Percentiles rank a stretch among this genome's conserved stretches.
phyloP scores from a whole-genome alignment of 805 yeast genomes.

The Yarrowia hollandica region DNA sequence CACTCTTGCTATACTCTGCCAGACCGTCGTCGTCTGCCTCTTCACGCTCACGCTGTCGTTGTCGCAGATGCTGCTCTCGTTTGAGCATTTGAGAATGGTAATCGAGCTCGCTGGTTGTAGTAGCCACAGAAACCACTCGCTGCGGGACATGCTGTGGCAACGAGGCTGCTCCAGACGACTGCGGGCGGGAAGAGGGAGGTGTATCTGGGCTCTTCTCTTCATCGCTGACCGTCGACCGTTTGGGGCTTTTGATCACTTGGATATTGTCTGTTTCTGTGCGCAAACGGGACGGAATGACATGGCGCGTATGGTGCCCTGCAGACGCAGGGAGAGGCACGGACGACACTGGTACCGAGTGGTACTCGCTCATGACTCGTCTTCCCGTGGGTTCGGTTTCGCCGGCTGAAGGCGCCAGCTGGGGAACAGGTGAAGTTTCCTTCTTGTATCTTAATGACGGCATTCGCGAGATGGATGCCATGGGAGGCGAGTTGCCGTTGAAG shows the following conservation, averaged over 20 bases:
- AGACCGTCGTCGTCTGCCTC: conserved; percentile 30
- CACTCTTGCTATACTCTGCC: conserved; percentile 29
- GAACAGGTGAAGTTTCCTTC: conserved; percentile 6
- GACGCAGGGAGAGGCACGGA: background rate
- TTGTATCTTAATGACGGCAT: conserved; percentile 30
- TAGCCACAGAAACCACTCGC: conserved; percentile 16
- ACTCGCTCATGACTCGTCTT: conserved; percentile 8
- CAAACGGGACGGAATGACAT: conserved; percentile 3
- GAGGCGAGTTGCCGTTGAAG: conserved; percentile 29
- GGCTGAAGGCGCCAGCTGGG: conserved; percentile 4
- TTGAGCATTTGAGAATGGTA: conserved; percentile 28
- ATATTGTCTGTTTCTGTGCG: background rate
- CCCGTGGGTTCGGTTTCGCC: conserved; percentile 1
- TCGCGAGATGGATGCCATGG: conserved; percentile 24
- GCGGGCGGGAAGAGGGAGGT: background rate
- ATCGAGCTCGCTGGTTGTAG: conserved; percentile 1
- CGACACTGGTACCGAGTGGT: background rate
- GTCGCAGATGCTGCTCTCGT: conserved; percentile 27
- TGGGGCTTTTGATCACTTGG: conserved; percentile 4
- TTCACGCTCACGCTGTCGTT: conserved; percentile 21
- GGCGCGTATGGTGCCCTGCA: background rate
- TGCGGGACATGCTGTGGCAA: conserved; percentile 22
- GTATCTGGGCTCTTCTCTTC: background rate
- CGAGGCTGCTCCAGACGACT: background rate
- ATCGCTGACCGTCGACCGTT: background rate